These are phyloP conservation scores for Neospermospora avenae DNA, from an alignment of 2,329 filamentous ascomycete species.

Conservation along the genomic window DNA sequence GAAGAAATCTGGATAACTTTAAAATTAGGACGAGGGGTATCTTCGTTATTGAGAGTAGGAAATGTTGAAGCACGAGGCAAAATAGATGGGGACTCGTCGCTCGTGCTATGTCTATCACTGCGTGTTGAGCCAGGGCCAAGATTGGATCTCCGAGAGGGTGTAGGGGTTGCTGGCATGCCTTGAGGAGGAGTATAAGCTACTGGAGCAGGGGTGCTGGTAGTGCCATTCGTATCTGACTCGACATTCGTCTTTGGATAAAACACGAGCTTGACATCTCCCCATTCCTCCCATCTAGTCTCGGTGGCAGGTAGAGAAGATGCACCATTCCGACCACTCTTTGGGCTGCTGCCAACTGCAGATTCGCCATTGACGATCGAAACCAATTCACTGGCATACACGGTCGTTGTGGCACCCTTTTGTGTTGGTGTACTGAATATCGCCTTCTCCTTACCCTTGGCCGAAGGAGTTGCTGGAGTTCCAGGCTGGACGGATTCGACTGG, in stretches of 20 bases:
- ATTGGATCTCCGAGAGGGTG: slow-evolving; percentile 36
- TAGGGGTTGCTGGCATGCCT: slow-evolving; percentile 32
- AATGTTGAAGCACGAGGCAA: slow-evolving; percentile 23
- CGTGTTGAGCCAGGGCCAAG: slow-evolving; percentile 33
- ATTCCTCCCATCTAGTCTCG: slow-evolving; percentile 64
- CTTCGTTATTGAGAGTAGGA: slow-evolving; percentile 22
- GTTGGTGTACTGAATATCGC: slow-evolving; percentile 41
- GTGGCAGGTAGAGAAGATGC: slow-evolving; percentile 14
- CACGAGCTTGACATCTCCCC: slow-evolving; percentile 74
- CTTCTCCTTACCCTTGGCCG: slow-evolving; percentile 75
- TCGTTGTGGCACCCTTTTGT: slow-evolving; percentile 41
- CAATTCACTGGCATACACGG: slow-evolving; percentile 80
- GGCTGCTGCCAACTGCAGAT: slow-evolving; percentile 34
- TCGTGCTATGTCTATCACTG: slow-evolving; percentile 31
- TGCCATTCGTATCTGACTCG: slow-evolving; percentile 31
- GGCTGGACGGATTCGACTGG: slow-evolving; percentile 46
- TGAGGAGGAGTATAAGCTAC: slow-evolving; percentile 36
- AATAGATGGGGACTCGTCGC: slow-evolving; percentile 37
- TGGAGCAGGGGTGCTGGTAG: slow-evolving; percentile 22
- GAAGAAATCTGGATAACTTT: slow-evolving; percentile 49
- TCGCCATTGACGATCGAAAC: slow-evolving; percentile 66
- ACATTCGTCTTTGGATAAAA: slow-evolving; percentile 59
- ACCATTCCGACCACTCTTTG: slow-evolving; percentile 33
- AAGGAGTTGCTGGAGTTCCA: slow-evolving; percentile 52
- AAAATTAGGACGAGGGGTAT: slow-evolving; percentile 24